These are phyloP conservation scores for Lactarius tabidus DNA, from an alignment of 768 basidiomycete genomes.

Conservation along the genomic window DNA sequence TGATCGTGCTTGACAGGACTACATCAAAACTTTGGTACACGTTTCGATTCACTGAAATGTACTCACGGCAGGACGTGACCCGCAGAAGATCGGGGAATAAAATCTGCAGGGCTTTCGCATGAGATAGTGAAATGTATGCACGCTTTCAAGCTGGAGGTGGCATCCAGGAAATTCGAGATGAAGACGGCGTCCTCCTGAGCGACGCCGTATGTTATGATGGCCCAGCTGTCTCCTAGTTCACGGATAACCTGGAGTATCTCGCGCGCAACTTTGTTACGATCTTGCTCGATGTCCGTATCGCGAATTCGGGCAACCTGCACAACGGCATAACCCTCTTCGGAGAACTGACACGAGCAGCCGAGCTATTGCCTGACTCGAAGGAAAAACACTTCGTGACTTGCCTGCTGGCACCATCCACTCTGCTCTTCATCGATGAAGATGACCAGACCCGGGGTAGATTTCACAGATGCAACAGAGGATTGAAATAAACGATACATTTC, in stretches of 20 bases:
- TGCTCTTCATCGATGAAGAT: slow-evolving; percentile 33
- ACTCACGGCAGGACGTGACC: slow-evolving; percentile 33
- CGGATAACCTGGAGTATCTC: slow-evolving; percentile 13
- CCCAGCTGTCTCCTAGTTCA: slow-evolving; percentile 27
- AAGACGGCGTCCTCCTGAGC: slow-evolving; percentile 24
- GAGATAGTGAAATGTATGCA: slow-evolving; percentile 38
- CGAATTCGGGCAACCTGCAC: slow-evolving; percentile 31
- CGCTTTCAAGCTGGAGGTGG: slow-evolving; percentile 28
- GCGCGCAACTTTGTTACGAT: slow-evolving; percentile 26
- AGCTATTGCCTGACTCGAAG: neutral
- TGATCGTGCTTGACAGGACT: slow-evolving; percentile 30
- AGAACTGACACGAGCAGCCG: slow-evolving; percentile 27
- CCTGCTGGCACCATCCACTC: slow-evolving; percentile 38
- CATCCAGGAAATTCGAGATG: slow-evolving; percentile 14
- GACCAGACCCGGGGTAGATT: slow-evolving; percentile 32
- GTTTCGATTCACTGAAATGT: neutral
- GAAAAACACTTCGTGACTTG: slow-evolving; percentile 19
- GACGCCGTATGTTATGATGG: slow-evolving; percentile 34
- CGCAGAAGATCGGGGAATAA: slow-evolving; percentile 30
- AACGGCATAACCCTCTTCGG: slow-evolving; percentile 41
- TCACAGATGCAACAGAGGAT: slow-evolving; percentile 34
- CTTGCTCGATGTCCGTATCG: slow-evolving; percentile 21
- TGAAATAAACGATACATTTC: slow-evolving; percentile 24
- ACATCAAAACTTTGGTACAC: neutral
- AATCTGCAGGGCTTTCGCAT: slow-evolving; percentile 27